Base-by-base conservation (phyloP, 2,329 filamentous ascomycete species). In the Penicillium concentricum region DNA sequence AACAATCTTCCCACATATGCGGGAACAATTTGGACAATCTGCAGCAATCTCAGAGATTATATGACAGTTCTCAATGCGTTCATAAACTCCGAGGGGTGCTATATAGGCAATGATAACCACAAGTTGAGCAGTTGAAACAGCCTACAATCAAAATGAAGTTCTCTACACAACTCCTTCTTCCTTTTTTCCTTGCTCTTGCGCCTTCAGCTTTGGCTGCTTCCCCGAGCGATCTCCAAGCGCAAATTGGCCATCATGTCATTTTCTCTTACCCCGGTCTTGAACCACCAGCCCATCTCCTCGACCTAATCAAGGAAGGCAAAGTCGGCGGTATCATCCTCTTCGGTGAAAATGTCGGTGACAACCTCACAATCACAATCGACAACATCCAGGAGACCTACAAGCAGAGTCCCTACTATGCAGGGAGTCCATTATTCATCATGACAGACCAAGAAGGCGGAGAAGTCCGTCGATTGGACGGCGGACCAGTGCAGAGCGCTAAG, bases 391-490 rank as follows among this genome's bases (percentile, higher is more conserved):
- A 56, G 20, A 51, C 64, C 6, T 72, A 69, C 26, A 57, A 57
- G 8, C 41, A 63, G 9, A 65, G 63, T 28, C 49, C 57, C 0
- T 58, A 55, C 5, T 65, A 70, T 39, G 18, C 49, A 6, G 69
- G 67, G 8, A 54, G 53, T 13, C 69, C 70, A 1, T 58, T 72
- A 1, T 52, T 69, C 5, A 69, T 72, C 48, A 65, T 71, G 65
- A 72, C 67, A 4, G 69, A 73, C 54, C 71, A 73, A 44, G 70
- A 73, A 51, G 71, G 71, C 7, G 69, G 69, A 10, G 10, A 67
- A n/a, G 62, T 72, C 4, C 59, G 59, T 37, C 65, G 68, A 8
- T 45, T 72, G 0, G 59, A 65, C 5, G 68, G 69, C 7, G 67
- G 68, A 4, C 67, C 69, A 18, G 59, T 51, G 3, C 38, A 49